Percentiles rank a stretch among this genome's conserved stretches.
Evolutionary conservation across 2,329 filamentous ascomycete genomes (phyloP).

Genomic region (Hymenoscyphus linearis): DNA sequence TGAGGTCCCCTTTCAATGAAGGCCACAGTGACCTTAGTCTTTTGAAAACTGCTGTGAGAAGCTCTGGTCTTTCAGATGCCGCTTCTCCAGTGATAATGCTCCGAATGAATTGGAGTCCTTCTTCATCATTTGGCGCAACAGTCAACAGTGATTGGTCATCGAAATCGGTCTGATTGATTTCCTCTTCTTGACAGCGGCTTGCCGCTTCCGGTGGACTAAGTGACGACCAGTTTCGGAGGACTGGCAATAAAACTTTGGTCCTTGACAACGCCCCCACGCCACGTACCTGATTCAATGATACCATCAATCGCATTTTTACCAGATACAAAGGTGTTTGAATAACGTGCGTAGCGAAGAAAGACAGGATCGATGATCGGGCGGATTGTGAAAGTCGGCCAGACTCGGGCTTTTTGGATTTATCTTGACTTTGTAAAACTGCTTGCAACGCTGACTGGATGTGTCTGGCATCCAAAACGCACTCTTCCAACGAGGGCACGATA

Average conservation of each 20-base stretch:
- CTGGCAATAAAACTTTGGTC: slow-evolving; percentile 69
- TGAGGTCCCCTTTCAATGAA: slow-evolving; percentile 59
- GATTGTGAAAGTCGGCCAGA: slow-evolving; percentile 46
- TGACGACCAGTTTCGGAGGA: slow-evolving; percentile 63
- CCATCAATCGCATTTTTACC: slow-evolving; percentile 69
- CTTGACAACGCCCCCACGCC: slow-evolving; percentile 64
- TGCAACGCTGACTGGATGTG: slow-evolving; percentile 63
- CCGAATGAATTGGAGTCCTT: slow-evolving; percentile 50
- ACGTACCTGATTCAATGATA: slow-evolving; percentile 66
- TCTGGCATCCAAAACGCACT: slow-evolving; percentile 73
- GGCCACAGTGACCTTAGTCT: slow-evolving; percentile 70
- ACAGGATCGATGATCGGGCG: slow-evolving; percentile 58
- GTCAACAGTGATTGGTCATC: slow-evolving; percentile 48
- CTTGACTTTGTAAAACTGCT: slow-evolving; percentile 50
- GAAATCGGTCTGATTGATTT: slow-evolving; percentile 41
- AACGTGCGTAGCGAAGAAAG: slow-evolving; percentile 69
- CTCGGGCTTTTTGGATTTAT: slow-evolving; percentile 41
- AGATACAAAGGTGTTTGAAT: slow-evolving; percentile 61
- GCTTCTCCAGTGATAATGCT: slow-evolving; percentile 42
- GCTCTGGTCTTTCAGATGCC: slow-evolving; percentile 40
- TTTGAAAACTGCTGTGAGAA: slow-evolving; percentile 61
- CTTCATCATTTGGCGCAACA: slow-evolving; percentile 50
- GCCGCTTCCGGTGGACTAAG: slow-evolving; percentile 47
- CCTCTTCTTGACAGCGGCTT: slow-evolving; percentile 44
- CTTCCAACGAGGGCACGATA: slow-evolving; percentile 73